Evolutionary conservation across 2,329 filamentous ascomycete genomes (phyloP).

Genomic region (Fonsecaea multimorphosa): DNA sequence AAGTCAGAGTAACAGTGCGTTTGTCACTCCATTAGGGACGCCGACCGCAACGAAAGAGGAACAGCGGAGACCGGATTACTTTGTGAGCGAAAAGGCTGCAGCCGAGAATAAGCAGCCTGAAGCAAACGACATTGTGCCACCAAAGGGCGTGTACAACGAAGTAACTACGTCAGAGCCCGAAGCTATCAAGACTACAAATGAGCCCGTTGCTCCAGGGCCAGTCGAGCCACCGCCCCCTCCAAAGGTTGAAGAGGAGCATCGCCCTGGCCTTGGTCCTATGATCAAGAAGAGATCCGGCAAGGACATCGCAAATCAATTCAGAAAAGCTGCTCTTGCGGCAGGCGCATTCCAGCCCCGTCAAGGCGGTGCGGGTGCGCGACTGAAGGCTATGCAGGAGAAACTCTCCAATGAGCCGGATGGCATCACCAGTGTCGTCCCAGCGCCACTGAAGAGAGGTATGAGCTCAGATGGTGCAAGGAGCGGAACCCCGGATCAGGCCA

Average conservation of each 20-base stretch:
- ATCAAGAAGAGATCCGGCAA: constrained; percentile 74
- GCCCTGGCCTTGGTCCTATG: constrained; percentile 90
- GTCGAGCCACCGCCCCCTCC: constrained; percentile 52
- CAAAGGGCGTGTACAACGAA: constrained; percentile 11
- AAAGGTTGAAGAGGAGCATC: constrained; percentile 59
- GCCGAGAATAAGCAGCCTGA: constrained; percentile 11
- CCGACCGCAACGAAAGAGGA: constrained; percentile 45
- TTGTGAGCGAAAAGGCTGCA: constrained; percentile 17
- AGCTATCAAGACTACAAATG: constrained; percentile 22
- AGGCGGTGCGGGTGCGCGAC: constrained; percentile 81
- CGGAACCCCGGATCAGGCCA: constrained; percentile 38
- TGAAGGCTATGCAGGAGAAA: constrained; percentile 67
- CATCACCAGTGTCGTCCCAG: constrained; percentile 85
- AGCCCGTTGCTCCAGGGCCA: constrained; percentile 31
- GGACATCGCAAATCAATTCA: constrained; percentile 77
- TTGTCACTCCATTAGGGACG: constrained; percentile 47
- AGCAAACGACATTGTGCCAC: constrained; percentile 18
- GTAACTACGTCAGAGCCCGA: constrained; percentile 17
- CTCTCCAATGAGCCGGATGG: constrained; percentile 78
- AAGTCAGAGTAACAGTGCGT: constrained; percentile 43
- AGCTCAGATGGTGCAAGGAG: constrained; percentile 49
- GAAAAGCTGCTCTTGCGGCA: constrained; percentile 78
- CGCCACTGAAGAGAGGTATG: constrained; percentile 62
- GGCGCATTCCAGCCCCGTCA: constrained; percentile 82
- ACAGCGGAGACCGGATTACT: constrained; percentile 26